Evolutionary conservation across 768 basidiomycete genomes (phyloP).

Genomic region (Leccinum arenicola): DNA sequence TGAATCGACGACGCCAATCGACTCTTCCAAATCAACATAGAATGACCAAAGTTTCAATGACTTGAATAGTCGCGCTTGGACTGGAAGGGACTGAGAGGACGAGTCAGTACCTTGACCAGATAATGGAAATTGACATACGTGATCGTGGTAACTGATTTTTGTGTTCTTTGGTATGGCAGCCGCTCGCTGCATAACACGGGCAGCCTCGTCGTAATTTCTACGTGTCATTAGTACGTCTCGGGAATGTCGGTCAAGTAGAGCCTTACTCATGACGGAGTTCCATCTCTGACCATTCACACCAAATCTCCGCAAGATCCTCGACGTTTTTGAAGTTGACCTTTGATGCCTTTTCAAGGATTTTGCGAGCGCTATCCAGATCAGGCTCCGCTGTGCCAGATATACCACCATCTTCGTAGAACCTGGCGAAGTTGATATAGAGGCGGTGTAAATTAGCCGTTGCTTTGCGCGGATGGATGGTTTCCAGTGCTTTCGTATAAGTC

Average conservation of each 20-base stretch:
- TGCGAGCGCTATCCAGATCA: conserved; percentile 83
- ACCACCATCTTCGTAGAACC: conserved; percentile 97
- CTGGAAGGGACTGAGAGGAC: conserved; percentile 62
- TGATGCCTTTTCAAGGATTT: conserved; percentile 90
- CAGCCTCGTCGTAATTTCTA: conserved; percentile 95
- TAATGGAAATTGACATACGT: conserved; percentile 48
- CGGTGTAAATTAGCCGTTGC: conserved; percentile 89
- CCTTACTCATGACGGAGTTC: conserved; percentile 93
- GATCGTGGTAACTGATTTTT: conserved; percentile 93
- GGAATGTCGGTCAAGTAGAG: neutral
- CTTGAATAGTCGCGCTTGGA: conserved; percentile 92
- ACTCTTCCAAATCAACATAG: conserved; percentile 96
- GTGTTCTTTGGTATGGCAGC: conserved; percentile 85
- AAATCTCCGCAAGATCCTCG: conserved; percentile 95
- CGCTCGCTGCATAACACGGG: conserved; percentile 96
- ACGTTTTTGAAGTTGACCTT: conserved; percentile 93
- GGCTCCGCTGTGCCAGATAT: conserved; percentile 71
- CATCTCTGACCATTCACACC: conserved; percentile 99
- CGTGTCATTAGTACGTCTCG: conserved; percentile 10
- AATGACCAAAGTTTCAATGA: conserved; percentile 99
- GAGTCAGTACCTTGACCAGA: conserved; percentile 12
- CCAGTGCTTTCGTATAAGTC: conserved; percentile 87
- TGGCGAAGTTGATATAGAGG: conserved; percentile 92
- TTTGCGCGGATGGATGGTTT: conserved; percentile 83
- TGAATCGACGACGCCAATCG: conserved; percentile 89